Evolutionary conservation across 805 yeast genomes (phyloP).

Genomic region (Metschnikowia orientalis): DNA sequence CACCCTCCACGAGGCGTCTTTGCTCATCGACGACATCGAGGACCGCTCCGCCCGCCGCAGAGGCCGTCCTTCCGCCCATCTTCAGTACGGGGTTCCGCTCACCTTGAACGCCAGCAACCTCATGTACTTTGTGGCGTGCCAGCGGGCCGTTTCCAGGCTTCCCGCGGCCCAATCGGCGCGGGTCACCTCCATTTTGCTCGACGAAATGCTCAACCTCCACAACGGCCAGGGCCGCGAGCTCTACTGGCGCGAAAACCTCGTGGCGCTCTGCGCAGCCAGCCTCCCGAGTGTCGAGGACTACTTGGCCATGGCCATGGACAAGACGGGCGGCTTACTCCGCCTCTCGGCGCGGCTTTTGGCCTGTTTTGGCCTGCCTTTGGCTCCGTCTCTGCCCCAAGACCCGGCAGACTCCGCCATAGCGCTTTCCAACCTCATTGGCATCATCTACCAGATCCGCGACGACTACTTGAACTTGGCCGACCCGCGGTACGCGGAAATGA

Average conservation of each 20-base stretch:
- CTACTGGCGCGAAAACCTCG: conserved; percentile 69
- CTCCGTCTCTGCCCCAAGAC: conserved; percentile 11
- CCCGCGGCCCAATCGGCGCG: neutral
- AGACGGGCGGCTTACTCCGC: conserved; percentile 83
- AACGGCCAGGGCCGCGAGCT: conserved; percentile 88
- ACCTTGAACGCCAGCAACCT: conserved; percentile 81
- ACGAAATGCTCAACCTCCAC: conserved; percentile 77
- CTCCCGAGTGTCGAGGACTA: conserved; percentile 45
- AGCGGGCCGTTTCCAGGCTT: conserved; percentile 29
- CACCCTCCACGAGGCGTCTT: conserved; percentile 33
- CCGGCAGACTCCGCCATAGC: conserved; percentile 39
- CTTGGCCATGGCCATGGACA: conserved; percentile 75
- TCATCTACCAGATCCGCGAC: conserved; percentile 80
- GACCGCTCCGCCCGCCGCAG: conserved; percentile 69
- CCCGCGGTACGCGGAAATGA: conserved; percentile 53
- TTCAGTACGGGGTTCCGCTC: conserved; percentile 69
- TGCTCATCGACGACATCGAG: conserved; percentile 79
- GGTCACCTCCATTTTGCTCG: conserved; percentile 44
- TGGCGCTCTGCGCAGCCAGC: conserved; percentile 8
- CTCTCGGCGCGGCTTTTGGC: conserved; percentile 66
- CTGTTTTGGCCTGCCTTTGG: no score
- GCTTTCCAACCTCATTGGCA: conserved; percentile 72
- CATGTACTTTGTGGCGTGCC: conserved; percentile 72
- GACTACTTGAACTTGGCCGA: conserved; percentile 71
- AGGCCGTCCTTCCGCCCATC: conserved; percentile 77